Base-by-base conservation (phyloP, 202 grass and related monocot genomes). In the Setaria italica region DNA sequence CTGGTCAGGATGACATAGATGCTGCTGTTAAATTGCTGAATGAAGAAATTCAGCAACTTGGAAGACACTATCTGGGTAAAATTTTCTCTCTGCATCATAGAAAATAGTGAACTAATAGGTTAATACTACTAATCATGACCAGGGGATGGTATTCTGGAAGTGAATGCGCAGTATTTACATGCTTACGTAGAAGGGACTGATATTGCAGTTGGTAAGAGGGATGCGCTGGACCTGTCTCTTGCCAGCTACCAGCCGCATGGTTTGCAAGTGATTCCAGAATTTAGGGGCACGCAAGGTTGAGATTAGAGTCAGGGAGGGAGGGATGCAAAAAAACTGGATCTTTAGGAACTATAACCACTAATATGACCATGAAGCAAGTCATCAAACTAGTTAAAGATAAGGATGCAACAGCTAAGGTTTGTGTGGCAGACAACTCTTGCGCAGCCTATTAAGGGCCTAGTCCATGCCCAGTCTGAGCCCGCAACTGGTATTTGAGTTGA, bases 1-100 rank as follows among this genome's bases (percentile, higher is more conserved):
- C 96, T 35, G 96, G 96, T 45, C 93, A 94, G 88, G 96, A 94
- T 91, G 96, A 98, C 74, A 95, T 98, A 82, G 90, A 98, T 47
- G 82, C 93, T 82, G 88, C 93, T 71, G 67, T 91, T 70, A 95
- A 92, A 79, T 86, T 95, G 87, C 81, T 98, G 81, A 91, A 78
- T 75, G 96, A 94, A 74, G 89, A 91, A 88, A 86, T 80, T 86
- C 91, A 92, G 30, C 84, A 84, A n/a, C 85, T 72, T 62, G 78
- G 84, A 70, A 47, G 88, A 67, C 88, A 78, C 72, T 84, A 87
- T 89, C 70, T 89, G 7, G 93, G 93, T 98, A 89, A 83, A 41
- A 78, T 20, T 29, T 79, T 56, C 46, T 81, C 35, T 79, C 32
- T 29, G 7, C 20, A 6, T 57, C 33, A 21, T 70, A 15, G 47